A percentile compares a stretch with the other conserved stretches of the same genome.
These are phyloP conservation scores for Neurospora pannonica DNA, from an alignment of 495 filamentous ascomycete species.

Conservation along the genomic window DNA sequence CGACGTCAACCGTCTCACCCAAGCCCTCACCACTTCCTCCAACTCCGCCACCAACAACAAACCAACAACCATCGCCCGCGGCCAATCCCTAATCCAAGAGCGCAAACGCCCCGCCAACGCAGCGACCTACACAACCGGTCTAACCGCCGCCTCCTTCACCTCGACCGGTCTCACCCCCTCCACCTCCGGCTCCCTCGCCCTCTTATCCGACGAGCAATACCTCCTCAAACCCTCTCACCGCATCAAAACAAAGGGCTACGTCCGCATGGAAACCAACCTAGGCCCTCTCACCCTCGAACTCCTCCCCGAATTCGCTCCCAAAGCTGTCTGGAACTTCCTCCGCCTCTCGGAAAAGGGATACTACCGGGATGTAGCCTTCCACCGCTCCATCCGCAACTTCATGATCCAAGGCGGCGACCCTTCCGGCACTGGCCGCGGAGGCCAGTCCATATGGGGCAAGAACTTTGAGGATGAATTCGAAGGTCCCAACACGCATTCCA, in stretches of 20 bases:
- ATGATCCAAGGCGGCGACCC: constrained; percentile 99
- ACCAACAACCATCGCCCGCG: not conserved
- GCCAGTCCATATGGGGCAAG: constrained; percentile 78
- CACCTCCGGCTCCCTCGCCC: constrained; percentile 73
- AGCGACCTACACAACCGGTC: constrained; percentile 81
- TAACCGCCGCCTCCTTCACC: constrained; percentile 88
- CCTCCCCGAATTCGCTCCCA: constrained; percentile 80
- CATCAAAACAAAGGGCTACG: constrained; percentile 85
- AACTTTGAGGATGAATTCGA: constrained; percentile 91
- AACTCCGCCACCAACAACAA: constrained; percentile 8
- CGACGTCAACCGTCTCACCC: constrained; percentile 39
- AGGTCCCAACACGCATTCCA: constrained; percentile 71
- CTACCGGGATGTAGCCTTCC: constrained; percentile 73
- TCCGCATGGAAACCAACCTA: constrained; percentile 70
- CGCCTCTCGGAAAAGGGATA: constrained; percentile 82
- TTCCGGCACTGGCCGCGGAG: constrained; percentile 81
- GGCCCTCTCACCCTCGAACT: constrained; percentile 83
- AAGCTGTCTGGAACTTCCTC: constrained; percentile 95
- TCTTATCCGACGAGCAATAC: constrained; percentile 87
- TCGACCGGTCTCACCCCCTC: constrained; percentile 89
- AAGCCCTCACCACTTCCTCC: constrained; percentile 33
- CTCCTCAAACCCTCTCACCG: constrained; percentile 75
- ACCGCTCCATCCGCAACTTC: constrained; percentile 88
- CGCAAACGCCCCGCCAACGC: constrained; percentile 66
- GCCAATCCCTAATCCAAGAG: constrained; percentile 31